Percentiles rank a stretch among this genome's conserved stretches.
Conservation (phyloP, 495 filamentous ascomycete genomes). For the Darksidea phi region DNA sequence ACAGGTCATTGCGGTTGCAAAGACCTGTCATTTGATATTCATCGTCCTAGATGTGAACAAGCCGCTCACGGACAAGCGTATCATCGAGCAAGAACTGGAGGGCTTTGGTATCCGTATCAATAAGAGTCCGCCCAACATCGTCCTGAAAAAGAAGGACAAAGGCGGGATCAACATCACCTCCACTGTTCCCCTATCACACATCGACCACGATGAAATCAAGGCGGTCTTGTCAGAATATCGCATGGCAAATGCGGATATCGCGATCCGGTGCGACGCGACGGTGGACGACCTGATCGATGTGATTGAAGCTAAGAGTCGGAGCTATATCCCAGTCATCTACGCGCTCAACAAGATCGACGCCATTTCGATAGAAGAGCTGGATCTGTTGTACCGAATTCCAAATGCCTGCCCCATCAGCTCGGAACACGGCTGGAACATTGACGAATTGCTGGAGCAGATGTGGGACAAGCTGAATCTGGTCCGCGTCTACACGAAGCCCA, state of each 20-base stretch:
- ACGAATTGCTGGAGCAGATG: constrained; percentile 95
- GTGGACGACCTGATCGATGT: constrained; percentile 93
- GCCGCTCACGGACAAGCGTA: constrained; percentile 90
- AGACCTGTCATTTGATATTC: constrained; percentile 98
- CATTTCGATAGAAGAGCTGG: constrained; percentile 95
- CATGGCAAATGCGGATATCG: constrained; percentile 95
- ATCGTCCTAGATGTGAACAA: constrained; percentile 99
- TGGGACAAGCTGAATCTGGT: constrained; percentile 93
- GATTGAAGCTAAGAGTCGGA: constrained; percentile 89
- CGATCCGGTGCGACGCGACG: constrained; percentile 93
- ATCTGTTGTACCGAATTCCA: constrained; percentile 92
- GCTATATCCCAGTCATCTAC: constrained; percentile 97
- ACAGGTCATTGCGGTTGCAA: constrained; percentile 97
- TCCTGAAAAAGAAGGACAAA: constrained; percentile 99
- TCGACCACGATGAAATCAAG: constrained; percentile 93
- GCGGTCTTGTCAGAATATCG: constrained; percentile 97
- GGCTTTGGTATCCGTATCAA: constrained; percentile 98
- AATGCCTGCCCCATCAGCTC: constrained; percentile 96
- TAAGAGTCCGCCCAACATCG: constrained; percentile 94
- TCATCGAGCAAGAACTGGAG: constrained; percentile 96
- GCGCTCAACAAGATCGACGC: constrained; percentile 99
- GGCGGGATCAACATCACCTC: constrained; percentile 91
- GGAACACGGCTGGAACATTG: constrained; percentile 97
- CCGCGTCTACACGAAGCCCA: constrained; percentile 96
- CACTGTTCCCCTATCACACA: constrained; percentile 87